Percentiles rank a stretch among this genome's conserved stretches.
Conservation (phyloP, 176 grass and related monocot genomes). For the Ensete glaucum region DNA sequence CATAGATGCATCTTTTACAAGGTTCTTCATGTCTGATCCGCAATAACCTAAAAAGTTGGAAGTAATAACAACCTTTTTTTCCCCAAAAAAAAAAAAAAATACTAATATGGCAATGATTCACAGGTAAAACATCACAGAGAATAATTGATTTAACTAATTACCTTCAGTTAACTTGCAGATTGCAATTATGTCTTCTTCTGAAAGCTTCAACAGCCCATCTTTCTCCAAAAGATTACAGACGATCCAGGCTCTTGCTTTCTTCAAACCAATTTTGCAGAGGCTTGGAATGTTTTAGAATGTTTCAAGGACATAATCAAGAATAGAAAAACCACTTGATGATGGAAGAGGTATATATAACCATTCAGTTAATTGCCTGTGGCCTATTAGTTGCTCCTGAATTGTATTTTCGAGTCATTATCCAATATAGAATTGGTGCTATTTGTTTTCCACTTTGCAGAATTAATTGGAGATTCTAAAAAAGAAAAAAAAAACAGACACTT, state of each 20-base stretch:
- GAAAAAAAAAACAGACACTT: conserved; percentile 4
- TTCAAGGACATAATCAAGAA: neutral
- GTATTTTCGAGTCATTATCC: conserved; percentile 1
- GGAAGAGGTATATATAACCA: conserved; percentile 92
- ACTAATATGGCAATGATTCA: neutral
- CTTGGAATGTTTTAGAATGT: neutral
- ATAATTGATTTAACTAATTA: conserved; percentile 18
- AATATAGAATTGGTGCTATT: neutral
- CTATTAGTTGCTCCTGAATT: conserved; percentile 85
- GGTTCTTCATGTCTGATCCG: conserved; percentile 93
- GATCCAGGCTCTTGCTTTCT: conserved; percentile 82
- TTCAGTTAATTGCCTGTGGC: conserved; percentile 75
- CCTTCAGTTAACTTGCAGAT: conserved; percentile 93
- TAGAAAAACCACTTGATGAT: conserved; percentile 50
- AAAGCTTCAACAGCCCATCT: conserved; percentile 85
- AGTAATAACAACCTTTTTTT: neutral
- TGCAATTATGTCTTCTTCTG: conserved; percentile 53
- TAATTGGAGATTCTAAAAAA: neutral
- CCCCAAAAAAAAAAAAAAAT: no score
- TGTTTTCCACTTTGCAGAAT: neutral
- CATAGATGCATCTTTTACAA: conserved; percentile 98
- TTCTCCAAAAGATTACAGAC: conserved; percentile 72
- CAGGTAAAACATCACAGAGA: conserved; percentile 17
- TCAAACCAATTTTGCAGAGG: conserved; percentile 20
- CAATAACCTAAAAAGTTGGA: conserved; percentile 62